Percentiles rank a stretch among this genome's conserved stretches.
Conservation (phyloP, 306 rosid species). For the Dalbergia cultrata region DNA sequence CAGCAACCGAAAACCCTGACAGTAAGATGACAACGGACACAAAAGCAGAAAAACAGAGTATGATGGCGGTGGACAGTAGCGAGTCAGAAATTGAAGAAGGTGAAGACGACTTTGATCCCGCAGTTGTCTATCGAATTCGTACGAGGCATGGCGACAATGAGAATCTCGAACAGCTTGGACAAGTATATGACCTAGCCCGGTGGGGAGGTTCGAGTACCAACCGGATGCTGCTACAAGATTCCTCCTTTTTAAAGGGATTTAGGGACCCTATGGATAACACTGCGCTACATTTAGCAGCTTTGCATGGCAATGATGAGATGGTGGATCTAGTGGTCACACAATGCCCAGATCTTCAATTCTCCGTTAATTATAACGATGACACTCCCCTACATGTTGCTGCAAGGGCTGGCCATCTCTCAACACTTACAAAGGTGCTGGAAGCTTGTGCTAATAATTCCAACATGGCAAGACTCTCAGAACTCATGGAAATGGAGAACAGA, state of each 20-base stretch:
- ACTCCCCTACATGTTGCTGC: slow-evolving; percentile 39
- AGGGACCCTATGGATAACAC: background rate
- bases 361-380: background rate
- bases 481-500: background rate
- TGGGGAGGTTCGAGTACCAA: background rate
- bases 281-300: background rate
- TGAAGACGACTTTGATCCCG: too few relatives aligned
- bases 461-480: background rate
- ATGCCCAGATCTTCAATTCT: slow-evolving; percentile 14
- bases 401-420: slow-evolving; percentile 18
- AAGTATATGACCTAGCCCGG: background rate
- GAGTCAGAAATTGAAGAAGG: background rate
- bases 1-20: too few relatives aligned
- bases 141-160: too few relatives aligned
- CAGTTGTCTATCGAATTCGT: too few relatives aligned
- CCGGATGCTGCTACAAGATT: background rate
- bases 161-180: background rate
- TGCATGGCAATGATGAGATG: background rate
- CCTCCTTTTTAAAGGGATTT: background rate
- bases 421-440: background rate
- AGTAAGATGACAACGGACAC: too few relatives aligned
- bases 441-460: background rate
- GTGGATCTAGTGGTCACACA: background rate
- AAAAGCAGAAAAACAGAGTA: too few relatives aligned
- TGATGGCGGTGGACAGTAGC: too few relatives aligned